These are phyloP conservation scores for Carex myosuroides DNA, from an alignment of 176 grass and related monocot species.

Conservation along the genomic window DNA sequence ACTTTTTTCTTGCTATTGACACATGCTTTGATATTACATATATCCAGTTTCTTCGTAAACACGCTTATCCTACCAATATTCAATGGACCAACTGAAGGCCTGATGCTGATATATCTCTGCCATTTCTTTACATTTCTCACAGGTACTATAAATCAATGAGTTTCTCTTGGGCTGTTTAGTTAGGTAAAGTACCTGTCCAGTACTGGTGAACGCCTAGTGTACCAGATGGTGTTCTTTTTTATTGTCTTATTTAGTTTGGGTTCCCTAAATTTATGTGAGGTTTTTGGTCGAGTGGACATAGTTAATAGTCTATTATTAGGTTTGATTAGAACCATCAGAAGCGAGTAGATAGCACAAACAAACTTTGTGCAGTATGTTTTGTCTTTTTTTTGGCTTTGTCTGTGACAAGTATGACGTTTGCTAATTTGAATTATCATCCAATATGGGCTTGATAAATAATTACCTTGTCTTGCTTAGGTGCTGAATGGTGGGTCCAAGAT, in stretches of 20 bases:
- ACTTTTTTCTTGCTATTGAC: constrained; percentile 1
- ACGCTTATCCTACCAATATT: constrained; percentile 80
- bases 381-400: background rate
- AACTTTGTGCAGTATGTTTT: background rate
- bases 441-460: constrained; percentile 1
- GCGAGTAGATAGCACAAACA: background rate
- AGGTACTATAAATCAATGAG: constrained; percentile 30
- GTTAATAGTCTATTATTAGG: background rate
- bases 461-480: constrained; percentile 42
- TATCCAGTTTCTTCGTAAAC: constrained; percentile 89
- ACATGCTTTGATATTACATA: constrained; percentile 12
- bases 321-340: background rate
- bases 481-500: constrained; percentile 99
- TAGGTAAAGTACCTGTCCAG: background rate
- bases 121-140: constrained; percentile 84
- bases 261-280: background rate
- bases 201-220: background rate
- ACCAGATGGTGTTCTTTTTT: background rate
- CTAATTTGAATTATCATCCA: background rate
- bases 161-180: background rate
- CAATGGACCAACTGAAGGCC: constrained; percentile 95
- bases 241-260: background rate
- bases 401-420: constrained; percentile 4
- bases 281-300: background rate
- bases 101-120: constrained; percentile 92